Evolutionary conservation across 805 yeast species (phyloP).

Genomic region (Debaryomyces maramus): DNA sequence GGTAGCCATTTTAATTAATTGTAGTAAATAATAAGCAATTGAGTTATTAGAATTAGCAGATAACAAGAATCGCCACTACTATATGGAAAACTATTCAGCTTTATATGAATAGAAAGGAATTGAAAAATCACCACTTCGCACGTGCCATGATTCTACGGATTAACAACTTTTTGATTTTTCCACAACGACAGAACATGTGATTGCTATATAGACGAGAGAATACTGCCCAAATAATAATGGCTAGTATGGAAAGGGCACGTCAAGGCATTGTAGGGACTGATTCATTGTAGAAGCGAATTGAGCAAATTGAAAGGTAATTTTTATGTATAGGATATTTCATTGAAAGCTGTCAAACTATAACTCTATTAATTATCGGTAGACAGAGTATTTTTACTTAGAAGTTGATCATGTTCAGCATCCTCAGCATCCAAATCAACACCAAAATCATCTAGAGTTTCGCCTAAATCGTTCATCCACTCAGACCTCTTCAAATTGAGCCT

Average conservation of each 20-base stretch:
- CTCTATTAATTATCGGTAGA: no score
- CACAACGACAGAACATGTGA: background rate
- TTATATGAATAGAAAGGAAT: constrained; percentile 1
- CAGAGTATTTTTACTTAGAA: background rate
- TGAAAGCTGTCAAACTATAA: no score
- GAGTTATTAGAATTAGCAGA: background rate
- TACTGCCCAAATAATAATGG: no score
- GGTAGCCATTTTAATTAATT: constrained; percentile 11
- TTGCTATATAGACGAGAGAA: no score
- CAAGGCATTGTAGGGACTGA: no score
- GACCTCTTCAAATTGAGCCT: constrained; percentile 37
- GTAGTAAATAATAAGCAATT: constrained; percentile 1
- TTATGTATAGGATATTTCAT: no score
- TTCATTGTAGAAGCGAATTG: no score
- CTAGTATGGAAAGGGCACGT: no score
- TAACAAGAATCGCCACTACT: no score
- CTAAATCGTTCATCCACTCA: constrained; percentile 74
- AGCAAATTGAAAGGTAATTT: no score
- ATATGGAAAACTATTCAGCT: background rate
- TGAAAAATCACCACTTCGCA: constrained; percentile 19
- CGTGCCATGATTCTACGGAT: constrained; percentile 16
- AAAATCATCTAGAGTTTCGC: constrained; percentile 81
- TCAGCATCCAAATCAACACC: constrained; percentile 83
- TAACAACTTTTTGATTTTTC: no score
- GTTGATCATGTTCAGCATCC: constrained; percentile 23